These are phyloP conservation scores for Pseudozyma thailandica DNA, from an alignment of 1,284 basidiomycete genomes.

Conservation along the genomic window DNA sequence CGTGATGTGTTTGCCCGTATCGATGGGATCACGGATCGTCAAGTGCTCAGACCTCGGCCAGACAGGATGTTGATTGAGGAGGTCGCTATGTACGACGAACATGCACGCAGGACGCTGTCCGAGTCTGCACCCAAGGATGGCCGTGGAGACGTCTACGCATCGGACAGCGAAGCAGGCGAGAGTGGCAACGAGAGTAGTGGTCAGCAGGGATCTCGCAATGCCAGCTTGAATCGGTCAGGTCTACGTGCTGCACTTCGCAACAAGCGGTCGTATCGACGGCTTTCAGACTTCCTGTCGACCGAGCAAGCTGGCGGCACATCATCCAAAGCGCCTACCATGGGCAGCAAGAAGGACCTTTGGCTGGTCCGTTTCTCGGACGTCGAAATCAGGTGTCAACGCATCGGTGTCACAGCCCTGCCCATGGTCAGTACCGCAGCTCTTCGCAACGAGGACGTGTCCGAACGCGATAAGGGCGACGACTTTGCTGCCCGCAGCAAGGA, in stretches of 20 bases:
- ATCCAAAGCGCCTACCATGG: slow-evolving; percentile 62
- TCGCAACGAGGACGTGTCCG: slow-evolving; percentile 1
- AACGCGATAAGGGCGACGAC: slow-evolving; percentile 20
- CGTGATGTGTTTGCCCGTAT: slow-evolving; percentile 94
- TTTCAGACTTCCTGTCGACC: slow-evolving; percentile 54
- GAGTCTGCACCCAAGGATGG: slow-evolving; percentile 52
- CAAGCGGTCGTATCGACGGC: slow-evolving; percentile 59
- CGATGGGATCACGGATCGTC: slow-evolving; percentile 76
- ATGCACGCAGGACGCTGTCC: slow-evolving; percentile 58
- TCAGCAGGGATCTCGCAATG: background rate
- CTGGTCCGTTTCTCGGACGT: slow-evolving; percentile 95
- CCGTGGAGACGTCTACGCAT: slow-evolving; percentile 6
- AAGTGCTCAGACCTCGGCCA: slow-evolving; percentile 85
- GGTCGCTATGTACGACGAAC: slow-evolving; percentile 71
- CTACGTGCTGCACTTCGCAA: slow-evolving; percentile 52
- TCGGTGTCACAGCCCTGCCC: slow-evolving; percentile 87
- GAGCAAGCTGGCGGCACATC: slow-evolving; percentile 17
- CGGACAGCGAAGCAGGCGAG: slow-evolving; percentile 38
- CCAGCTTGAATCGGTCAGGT: slow-evolving; percentile 23
- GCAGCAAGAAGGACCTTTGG: slow-evolving; percentile 82
- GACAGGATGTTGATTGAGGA: slow-evolving; percentile 88
- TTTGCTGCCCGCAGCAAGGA: slow-evolving; percentile 56
- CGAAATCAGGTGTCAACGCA: slow-evolving; percentile 86
- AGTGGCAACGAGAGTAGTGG: slow-evolving; percentile 25
- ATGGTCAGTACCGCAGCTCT: slow-evolving; percentile 74